Percentiles rank a stretch among this genome's conserved stretches.
phyloP scores from a whole-genome alignment of 257 asterid genomes.

The Fraxinus cuspidata region DNA sequence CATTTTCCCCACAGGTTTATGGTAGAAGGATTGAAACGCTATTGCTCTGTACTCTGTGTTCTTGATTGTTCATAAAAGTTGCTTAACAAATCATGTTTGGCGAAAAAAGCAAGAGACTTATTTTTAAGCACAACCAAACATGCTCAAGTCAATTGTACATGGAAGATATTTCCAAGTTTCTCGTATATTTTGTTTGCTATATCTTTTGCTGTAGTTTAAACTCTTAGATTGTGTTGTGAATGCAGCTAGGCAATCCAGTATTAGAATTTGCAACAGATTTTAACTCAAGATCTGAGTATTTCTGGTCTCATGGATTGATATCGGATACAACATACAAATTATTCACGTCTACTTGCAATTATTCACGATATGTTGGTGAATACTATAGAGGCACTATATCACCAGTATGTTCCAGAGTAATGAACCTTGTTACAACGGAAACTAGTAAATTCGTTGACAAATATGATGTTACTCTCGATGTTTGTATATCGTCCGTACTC shows the following conservation, averaged over 20 bases:
- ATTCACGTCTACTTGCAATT: not conserved
- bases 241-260: not conserved
- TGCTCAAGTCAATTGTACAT: not conserved
- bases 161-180: not conserved
- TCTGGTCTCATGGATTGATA: conserved; percentile 11
- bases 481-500: not conserved
- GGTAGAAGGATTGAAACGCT: not conserved
- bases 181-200: not conserved
- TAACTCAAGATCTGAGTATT: not conserved
- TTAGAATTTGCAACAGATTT: conserved; percentile 7
- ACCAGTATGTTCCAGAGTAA: conserved; percentile 11
- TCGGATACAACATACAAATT: not conserved
- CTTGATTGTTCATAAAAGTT: not conserved
- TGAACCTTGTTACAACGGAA: not conserved
- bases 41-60: not conserved
- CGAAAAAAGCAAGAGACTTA: not conserved
- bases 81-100: not conserved
- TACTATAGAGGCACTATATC: not conserved
- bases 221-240: not conserved
- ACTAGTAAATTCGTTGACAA: not conserved
- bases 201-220: not conserved
- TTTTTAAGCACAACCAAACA: not conserved
- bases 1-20: not conserved
- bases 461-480: conserved; percentile 12
- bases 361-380: not conserved